A percentile compares a stretch with the other conserved stretches of the same genome.
Conservation (phyloP, 257 asterid species). For the Craterostigma plantagineum region DNA sequence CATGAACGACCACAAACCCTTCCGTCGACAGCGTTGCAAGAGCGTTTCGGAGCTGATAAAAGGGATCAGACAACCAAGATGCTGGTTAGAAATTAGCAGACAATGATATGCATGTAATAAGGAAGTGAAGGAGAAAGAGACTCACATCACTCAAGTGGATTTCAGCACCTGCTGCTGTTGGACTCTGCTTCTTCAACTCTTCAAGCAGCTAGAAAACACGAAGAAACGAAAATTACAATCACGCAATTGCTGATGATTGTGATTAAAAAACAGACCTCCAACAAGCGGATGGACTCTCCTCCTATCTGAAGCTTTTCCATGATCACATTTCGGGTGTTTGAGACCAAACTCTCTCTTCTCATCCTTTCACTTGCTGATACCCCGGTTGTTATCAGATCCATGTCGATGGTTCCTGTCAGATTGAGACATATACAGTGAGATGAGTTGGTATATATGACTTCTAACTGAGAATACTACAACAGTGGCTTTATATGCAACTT, state of each 20-base stretch:
- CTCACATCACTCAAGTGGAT: constrained; percentile 63
- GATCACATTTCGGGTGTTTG: constrained; percentile 47
- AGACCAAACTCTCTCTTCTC: constrained; percentile 76
- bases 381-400: constrained; percentile 98
- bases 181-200: constrained; percentile 62
- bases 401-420: constrained; percentile 78
- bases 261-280: constrained; percentile 50
- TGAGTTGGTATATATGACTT: no score
- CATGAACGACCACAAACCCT: constrained; percentile 64
- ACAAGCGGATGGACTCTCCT: constrained; percentile 55
- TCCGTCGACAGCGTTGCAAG: constrained; percentile 65
- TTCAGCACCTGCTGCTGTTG: constrained; percentile 23
- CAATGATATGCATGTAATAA: neutral
- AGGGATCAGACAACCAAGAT: constrained; percentile 7
- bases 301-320: constrained; percentile 92
- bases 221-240: constrained; percentile 8
- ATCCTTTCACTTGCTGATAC: constrained; percentile 97
- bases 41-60: constrained; percentile 68
- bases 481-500: no score
- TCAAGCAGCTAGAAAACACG: constrained; percentile 70
- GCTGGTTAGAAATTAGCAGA: neutral
- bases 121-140: neutral
- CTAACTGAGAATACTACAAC: no score
- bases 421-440: neutral
- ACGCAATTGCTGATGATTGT: neutral